phyloP scores from a whole-genome alignment of 805 yeast genomes.

The Huiozyma sinensis region DNA sequence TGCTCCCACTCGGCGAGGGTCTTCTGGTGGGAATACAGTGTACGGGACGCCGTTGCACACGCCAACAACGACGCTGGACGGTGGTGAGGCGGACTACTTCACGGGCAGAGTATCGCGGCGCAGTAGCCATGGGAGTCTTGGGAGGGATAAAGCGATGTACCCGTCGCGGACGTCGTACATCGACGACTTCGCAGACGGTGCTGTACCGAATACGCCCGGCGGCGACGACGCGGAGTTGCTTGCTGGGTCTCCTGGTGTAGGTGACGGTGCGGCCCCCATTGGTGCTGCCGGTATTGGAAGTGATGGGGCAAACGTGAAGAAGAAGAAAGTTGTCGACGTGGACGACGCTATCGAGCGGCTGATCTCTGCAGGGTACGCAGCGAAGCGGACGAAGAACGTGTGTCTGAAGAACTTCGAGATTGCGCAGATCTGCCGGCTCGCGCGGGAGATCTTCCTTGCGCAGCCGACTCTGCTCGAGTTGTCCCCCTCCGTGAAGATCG shows the following conservation, averaged over 20 bases:
- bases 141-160: constrained; percentile 1
- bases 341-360: constrained; percentile 84
- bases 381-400: constrained; percentile 78
- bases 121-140: no score
- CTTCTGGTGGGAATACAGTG: constrained; percentile 1
- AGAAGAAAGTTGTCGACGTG: constrained; percentile 37
- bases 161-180: background rate
- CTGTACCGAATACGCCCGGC: background rate
- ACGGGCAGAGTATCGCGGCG: background rate
- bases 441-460: constrained; percentile 76
- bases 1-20: constrained; percentile 1
- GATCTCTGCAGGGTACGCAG: constrained; percentile 89
- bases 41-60: constrained; percentile 4
- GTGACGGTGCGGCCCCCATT: background rate
- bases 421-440: constrained; percentile 70
- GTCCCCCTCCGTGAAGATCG: constrained; percentile 68
- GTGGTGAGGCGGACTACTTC: constrained; percentile 1
- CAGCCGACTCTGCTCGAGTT: constrained; percentile 87
- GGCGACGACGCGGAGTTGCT: background rate
- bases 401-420: constrained; percentile 83
- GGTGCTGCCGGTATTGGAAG: no score
- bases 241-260: constrained; percentile 1
- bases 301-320: constrained; percentile 4
- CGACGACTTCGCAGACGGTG: no score
- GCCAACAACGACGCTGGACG: constrained; percentile 2